Base-by-base conservation (phyloP, 2,329 filamentous ascomycete genomes). In the Karstenula rhodostoma region DNA sequence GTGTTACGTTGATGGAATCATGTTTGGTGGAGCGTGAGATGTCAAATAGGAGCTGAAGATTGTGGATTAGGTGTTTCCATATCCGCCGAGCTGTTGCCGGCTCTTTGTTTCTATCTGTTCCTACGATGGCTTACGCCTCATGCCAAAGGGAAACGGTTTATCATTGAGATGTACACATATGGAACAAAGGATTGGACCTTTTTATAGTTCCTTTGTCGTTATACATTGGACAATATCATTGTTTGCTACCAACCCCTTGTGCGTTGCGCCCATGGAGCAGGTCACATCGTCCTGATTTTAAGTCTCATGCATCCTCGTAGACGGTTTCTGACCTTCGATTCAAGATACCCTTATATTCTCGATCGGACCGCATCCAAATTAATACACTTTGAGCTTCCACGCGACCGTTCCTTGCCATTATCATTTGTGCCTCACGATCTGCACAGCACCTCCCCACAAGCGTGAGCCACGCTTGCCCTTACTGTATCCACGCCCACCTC, bases 1-100 rank as follows among this genome's bases (percentile, higher is more conserved):
- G 29, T 60, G 55, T 25, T 62, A 59, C 49, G 50, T 66, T 17
- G 51, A 62, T 48, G 63, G 63, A 4, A 40, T 60, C 9, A 62
- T 64, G 63, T 62, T 60, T 60, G 63, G 61, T 15, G 61, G 60
- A 49, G 59, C 57, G 13, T 49, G 53, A 19, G 32, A 33, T 15
- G 2, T 33, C 3, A 50, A 42, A 43, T 27, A 51, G n/a, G 27
- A 35, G 3, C 22, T 15, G 3, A 22, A 33, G 15, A 56, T 59
- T 25, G 17, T 33, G 25, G 58, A 61, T n/a, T 23, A 53, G 48
- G 37, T 59, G 15, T 63, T 63, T 63, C 35, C 7, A 40, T 17
- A 42, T 63, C 6, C 25, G 35, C 3, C 61, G 33, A 60, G 27
- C 7, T 27, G 23, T 5, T 10, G 17, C 8, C 7, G 35, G 12